Conservation (phyloP, 2,329 filamentous ascomycete species). For the Venturia carpophila region DNA sequence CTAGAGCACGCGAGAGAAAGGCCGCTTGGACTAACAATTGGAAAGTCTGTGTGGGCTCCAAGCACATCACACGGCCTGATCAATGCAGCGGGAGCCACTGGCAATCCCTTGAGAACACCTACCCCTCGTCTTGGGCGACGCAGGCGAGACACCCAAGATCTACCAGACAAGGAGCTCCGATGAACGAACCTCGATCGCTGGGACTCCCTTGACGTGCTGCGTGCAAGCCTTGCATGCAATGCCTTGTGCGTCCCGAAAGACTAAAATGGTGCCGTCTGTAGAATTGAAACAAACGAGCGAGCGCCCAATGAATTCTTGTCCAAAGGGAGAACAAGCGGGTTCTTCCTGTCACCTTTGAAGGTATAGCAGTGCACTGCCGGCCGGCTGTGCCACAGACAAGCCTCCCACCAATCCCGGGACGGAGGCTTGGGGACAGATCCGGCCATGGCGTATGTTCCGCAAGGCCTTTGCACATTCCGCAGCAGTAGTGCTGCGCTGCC, state of each 20-base stretch:
- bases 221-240: background rate
- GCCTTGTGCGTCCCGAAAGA: background rate
- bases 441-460: constrained; percentile 9
- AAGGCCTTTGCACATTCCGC: background rate
- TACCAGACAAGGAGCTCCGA: background rate
- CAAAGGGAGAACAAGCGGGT: too few relatives aligned
- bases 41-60: background rate
- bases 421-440: background rate
- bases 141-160: constrained; percentile 6
- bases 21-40: background rate
- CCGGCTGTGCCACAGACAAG: background rate
- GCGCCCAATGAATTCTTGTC: too few relatives aligned
- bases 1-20: background rate
- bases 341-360: too few relatives aligned
- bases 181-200: background rate
- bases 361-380: background rate
- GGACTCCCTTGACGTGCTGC: background rate
- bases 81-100: background rate
- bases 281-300: background rate
- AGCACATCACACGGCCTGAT: background rate
- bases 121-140: background rate
- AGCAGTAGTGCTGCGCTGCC: background rate
- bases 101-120: background rate
- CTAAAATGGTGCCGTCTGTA: background rate
- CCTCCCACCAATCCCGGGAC: background rate